Base-by-base conservation (phyloP, 2,329 filamentous ascomycete genomes). In the Dothistroma pini region DNA sequence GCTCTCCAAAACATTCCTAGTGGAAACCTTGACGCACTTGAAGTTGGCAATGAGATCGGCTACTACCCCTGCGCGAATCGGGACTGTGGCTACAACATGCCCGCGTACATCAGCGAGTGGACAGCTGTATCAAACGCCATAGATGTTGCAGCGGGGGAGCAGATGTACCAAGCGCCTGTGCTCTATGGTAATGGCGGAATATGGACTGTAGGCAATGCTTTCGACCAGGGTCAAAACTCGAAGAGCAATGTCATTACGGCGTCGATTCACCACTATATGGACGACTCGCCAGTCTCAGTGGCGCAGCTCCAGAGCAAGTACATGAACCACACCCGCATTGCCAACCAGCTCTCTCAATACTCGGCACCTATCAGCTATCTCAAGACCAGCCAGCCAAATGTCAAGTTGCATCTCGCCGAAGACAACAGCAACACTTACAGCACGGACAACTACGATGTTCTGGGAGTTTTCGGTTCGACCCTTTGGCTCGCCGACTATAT, bases 401-500 rank as follows among this genome's bases (percentile, higher is more conserved):
- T 62, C 7, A 53, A 44, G 5, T 32, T 64, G 9, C 49, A 64
- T 31, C 55, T 64, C 7, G 59, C 55, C 22, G 62, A 64, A 21
- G 62, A 58, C 47, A 62, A 62, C 56, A 62, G 59, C 57, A 61
- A 64, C 57, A 64, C 57, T 16, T 64, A 55, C 35, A 54, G 56
- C 57, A 57, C 35, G 14, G 56, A 53, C 34, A 64, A 60, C 49
- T 49, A 58, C 49, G 54, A 59, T 19, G 29, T 52, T 9, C 35
- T 64, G 12, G 59, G 62, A 22, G 57, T 59, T 5, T 64, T 64
- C 38, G 62, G 62, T 7, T 54, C 50, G 49, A 41, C 59, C 6
- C 57, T 64, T 12, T 64, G 62, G 62, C 57, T 64, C 2, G 59
- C 51, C 4, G 62, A 64, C 47, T 64, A 64, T 41, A 52, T 64